Conservation (phyloP, 352 stramenopile genomes). For the Pseudoperonospora humuli region DNA sequence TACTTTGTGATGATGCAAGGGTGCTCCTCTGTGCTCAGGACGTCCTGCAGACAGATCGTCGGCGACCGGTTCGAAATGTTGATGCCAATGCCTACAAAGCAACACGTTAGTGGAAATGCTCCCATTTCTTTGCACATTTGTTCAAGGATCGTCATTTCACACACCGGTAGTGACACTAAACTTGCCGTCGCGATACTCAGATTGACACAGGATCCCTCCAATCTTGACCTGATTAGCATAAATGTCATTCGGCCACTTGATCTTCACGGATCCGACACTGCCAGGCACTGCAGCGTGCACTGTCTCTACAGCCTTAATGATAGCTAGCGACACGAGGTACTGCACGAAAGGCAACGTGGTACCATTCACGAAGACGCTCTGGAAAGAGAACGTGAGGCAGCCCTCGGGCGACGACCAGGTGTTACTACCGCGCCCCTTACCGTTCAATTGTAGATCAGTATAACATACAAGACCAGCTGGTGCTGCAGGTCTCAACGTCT, state of each 20-base stretch:
- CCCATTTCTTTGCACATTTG: neutral
- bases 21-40: conserved; percentile 46
- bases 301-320: conserved; percentile 67
- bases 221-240: conserved; percentile 88
- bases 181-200: conserved; percentile 64
- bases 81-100: conserved; percentile 63
- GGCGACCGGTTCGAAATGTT: conserved; percentile 86
- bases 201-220: conserved; percentile 86
- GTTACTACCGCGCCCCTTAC: conserved; percentile 80
- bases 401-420: conserved; percentile 83
- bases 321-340: conserved; percentile 85
- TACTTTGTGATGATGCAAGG: conserved; percentile 76
- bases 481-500: conserved; percentile 52
- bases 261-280: conserved; percentile 53
- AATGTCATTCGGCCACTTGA: conserved; percentile 92
- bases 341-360: conserved; percentile 82
- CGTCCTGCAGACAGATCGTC: conserved; percentile 83
- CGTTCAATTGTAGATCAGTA: conserved; percentile 67
- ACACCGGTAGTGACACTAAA: conserved; percentile 82
- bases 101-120: conserved; percentile 24
- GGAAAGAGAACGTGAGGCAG: conserved; percentile 89
- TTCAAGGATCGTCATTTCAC: conserved; percentile 1
- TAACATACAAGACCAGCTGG: conserved; percentile 72
- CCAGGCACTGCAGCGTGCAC: conserved; percentile 30
- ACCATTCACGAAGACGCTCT: conserved; percentile 73